Conservation (phyloP, 2,329 filamentous ascomycete genomes). For the Ophiostoma angusticollis region DNA sequence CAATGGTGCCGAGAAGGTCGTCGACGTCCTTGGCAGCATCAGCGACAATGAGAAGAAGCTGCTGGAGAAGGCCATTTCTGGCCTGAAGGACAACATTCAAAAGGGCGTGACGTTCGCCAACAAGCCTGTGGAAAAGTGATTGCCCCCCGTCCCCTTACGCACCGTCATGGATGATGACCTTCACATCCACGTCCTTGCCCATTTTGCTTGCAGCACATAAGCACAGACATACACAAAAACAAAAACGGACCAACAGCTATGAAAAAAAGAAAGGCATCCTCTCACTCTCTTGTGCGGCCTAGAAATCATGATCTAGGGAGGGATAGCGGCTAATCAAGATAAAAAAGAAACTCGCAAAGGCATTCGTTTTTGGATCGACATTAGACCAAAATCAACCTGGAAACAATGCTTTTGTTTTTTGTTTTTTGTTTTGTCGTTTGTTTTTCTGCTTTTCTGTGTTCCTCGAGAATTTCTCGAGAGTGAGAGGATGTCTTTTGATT, state of each 20-base stretch:
- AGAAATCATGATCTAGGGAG: too few species aligned
- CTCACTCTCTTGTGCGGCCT: too few species aligned
- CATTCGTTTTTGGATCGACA: background rate
- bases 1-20: constrained; percentile 73
- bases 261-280: background rate
- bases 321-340: too few species aligned
- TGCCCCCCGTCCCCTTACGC: constrained; percentile 21
- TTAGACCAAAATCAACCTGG: constrained; percentile 1
- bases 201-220: background rate
- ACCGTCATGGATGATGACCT: background rate
- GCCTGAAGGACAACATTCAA: constrained; percentile 81
- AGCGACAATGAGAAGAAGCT: constrained; percentile 84
- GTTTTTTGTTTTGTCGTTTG: too few species aligned
- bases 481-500: too few species aligned
- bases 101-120: constrained; percentile 87
- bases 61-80: constrained; percentile 60
- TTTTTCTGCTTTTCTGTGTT: too few species aligned
- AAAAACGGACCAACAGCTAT: background rate
- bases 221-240: too few species aligned
- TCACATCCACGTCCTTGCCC: constrained; percentile 8
- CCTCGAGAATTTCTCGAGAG: too few species aligned
- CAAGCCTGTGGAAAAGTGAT: constrained; percentile 82
- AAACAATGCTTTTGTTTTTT: constrained; percentile 6
- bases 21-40: constrained; percentile 63
- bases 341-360: too few species aligned